Base-by-base conservation (phyloP, 2,329 filamentous ascomycete genomes). In the Microdochium paspali region DNA sequence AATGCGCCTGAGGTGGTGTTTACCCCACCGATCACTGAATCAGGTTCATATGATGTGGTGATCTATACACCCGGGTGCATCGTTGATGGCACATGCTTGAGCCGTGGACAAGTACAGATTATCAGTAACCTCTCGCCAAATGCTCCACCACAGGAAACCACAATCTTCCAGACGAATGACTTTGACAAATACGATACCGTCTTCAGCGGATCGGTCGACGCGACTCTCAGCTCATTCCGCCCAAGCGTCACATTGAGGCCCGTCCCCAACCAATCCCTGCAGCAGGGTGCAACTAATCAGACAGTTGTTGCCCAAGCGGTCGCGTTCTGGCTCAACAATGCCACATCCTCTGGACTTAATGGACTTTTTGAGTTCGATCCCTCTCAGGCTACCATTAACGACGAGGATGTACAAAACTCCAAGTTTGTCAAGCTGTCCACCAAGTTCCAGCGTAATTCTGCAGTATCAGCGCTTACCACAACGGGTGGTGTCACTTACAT, bases 181-280 rank as follows among this genome's bases (percentile, higher is more conserved):
- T 94, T 84, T 63, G 91, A 97, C 71, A 98, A 98, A 66, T 97
- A 95, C 60, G 93, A 98, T 61, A 83, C 87, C 55, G 82, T 98
- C 49, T 95, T 90, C 66, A 85, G 84, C 54, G 93, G 90, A 44
- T 82, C 82, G 54, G 81, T 98, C 47, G 89, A 97, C 60, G 82
- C 83, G 47, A 82, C 78, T 46, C 84, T 79, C 10, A 71, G 70
- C 52, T 77, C 76, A 20, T 96, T 96, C 72, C 82, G 82, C 39
- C 89, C 91, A 13, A 80, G 79, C 4, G 82, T 98, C 46, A 95
- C 86, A 0, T 69, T 98, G 42, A 76, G 80, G 0, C 86, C 91
- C 4, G 70, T 80, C 21, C 63, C 75, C 26, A 82, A 78, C 32
- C 85, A 90, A 63, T 67, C 67, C 12, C 66, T 82, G 28, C 66